These are phyloP conservation scores for Plasmodium coatneyi DNA, from an alignment of 169 alveolate genomes.

Conservation along the genomic window DNA sequence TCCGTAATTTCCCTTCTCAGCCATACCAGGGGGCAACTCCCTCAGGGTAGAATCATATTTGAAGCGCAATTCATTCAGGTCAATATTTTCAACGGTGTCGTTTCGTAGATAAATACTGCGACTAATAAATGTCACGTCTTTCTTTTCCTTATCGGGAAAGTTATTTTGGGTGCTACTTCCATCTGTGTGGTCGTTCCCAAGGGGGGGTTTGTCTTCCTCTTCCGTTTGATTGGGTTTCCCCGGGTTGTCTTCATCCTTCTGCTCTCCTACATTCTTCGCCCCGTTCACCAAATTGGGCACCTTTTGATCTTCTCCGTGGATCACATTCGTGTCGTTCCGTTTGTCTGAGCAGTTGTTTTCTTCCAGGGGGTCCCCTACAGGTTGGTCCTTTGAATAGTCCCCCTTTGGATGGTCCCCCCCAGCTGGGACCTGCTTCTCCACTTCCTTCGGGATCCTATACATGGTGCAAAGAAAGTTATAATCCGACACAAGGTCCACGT, in stretches of 20 bases:
- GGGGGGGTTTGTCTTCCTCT: background rate
- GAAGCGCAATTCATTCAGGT: conserved; percentile 1
- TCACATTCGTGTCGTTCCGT: background rate
- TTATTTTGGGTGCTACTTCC: background rate
- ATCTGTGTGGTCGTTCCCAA: background rate
- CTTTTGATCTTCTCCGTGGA: background rate
- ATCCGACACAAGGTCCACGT: background rate
- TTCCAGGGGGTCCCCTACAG: background rate
- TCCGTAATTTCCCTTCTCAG: background rate
- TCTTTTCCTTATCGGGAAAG: background rate
- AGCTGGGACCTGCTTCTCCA: background rate
- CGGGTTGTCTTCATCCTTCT: background rate
- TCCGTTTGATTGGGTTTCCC: background rate
- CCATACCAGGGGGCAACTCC: background rate
- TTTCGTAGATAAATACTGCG: conserved; percentile 60
- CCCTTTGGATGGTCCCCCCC: background rate
- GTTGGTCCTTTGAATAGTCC: no score
- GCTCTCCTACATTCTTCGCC: background rate
- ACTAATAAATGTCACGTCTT: conserved; percentile 34
- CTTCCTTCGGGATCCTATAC: conserved; percentile 37
- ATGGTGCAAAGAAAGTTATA: conserved; percentile 42
- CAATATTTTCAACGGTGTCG: conserved; percentile 53
- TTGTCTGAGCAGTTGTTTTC: background rate
- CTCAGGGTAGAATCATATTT: background rate
- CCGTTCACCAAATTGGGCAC: background rate